phyloP scores from a whole-genome alignment of 768 basidiomycete genomes.

The Mycena alexandri region DNA sequence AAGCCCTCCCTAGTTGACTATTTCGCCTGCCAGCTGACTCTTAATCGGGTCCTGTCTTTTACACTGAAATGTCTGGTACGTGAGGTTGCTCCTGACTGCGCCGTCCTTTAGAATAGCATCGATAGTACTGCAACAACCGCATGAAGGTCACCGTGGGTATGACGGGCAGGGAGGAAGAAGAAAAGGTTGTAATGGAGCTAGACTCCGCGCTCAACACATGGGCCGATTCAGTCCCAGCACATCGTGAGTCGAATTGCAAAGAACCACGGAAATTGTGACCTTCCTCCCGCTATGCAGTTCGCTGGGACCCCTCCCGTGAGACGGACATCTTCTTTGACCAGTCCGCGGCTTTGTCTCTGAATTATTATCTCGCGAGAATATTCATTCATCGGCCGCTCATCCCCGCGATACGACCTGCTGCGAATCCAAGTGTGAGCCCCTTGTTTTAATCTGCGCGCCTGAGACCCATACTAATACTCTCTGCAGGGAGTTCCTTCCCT shows the following conservation, averaged over 20 bases:
- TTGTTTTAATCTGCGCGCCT: too few species aligned
- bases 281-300: conserved; percentile 45
- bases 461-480: too few species aligned
- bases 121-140: conserved; percentile 30
- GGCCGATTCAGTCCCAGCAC: conserved; percentile 62
- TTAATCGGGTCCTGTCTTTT: conserved; percentile 26
- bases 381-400: too few species aligned
- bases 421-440: too few species aligned
- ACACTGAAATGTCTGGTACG: conserved; percentile 26
- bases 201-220: conserved; percentile 63
- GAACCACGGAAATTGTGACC: too few species aligned
- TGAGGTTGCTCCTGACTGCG: background rate
- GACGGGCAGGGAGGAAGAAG: conserved; percentile 15
- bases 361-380: too few species aligned
- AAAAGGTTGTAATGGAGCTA: conserved; percentile 34
- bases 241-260: conserved; percentile 54
- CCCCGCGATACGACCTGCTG: too few species aligned
- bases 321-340: conserved; percentile 50
- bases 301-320: conserved; percentile 59
- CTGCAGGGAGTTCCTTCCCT: conserved; percentile 63
- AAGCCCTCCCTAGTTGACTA: conserved; percentile 40
- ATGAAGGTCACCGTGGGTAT: conserved; percentile 16
- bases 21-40: conserved; percentile 48
- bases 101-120: too few species aligned
- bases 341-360: conserved; percentile 50